Base-by-base conservation (phyloP, 1,139 yeast genomes). In the Candida freyschussii region DNA sequence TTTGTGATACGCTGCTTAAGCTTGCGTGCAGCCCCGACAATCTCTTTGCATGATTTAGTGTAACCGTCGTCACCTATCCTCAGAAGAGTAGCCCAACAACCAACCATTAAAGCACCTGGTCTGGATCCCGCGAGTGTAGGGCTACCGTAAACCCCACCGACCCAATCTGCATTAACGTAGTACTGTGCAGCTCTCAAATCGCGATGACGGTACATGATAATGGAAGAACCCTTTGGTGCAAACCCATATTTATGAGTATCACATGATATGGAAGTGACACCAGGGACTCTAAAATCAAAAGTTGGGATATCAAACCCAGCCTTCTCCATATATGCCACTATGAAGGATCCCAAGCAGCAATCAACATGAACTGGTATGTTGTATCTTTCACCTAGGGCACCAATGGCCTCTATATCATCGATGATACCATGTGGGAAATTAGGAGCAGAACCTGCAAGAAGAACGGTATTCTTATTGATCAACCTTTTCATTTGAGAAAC, bases 241-340 rank as follows among this genome's bases (percentile, higher is more conserved):
- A 89, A 91, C 2, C 97, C 98, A 54, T 91, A 91, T 59, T 91
- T 91, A 66, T 91, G 98, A 13, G 97, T 89, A 56, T 91, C 98
- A 60, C 97, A 91, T 10, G 96, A 84, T 40, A 91, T 89, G 4
- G 96, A 87, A 1, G 97, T 91, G n/a, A 91, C 97, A 24, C 97
- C 97, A 1, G 86, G 81, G 3, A 86, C 69, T 44, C 93, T 65
- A 60, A 91, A 91, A 57, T 91, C 98, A 60, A 89, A 89, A 13
- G 63, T 50, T 12, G 93, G 89, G 2, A 78, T 53, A 24, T 56
- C 69, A 37, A 78, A 74, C 4, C 77, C 76, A 3, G 87, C 72
- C 37, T 72, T 70, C 40, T 76, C 78, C 61, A 85, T 73, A 57
- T 81, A 87, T 2, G 96, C 77, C 22, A 86, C 85, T 29, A 89